Evolutionary conservation across 176 grass and related monocot genomes (phyloP).

Genomic region (Juncus inflexus): DNA sequence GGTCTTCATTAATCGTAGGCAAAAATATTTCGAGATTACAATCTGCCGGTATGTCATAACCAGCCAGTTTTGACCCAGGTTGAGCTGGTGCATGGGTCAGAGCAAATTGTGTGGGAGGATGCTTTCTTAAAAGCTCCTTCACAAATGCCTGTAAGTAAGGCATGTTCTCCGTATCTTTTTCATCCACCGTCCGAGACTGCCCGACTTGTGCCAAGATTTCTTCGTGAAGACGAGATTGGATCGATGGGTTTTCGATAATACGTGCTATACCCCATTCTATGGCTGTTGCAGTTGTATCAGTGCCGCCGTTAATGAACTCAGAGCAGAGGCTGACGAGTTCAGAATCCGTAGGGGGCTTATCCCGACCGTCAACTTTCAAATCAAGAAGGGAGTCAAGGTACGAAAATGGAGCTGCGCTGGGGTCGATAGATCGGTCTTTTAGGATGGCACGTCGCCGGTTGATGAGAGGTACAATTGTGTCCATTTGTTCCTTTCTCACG

Average conservation of each 20-base stretch:
- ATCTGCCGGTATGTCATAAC: slow-evolving; percentile 73
- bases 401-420: slow-evolving; percentile 61
- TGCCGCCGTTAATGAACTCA: slow-evolving; percentile 83
- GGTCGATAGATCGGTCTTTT: slow-evolving; percentile 19
- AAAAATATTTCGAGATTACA: slow-evolving; percentile 85
- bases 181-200: slow-evolving; percentile 49
- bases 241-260: slow-evolving; percentile 58
- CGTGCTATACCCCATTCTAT: slow-evolving; percentile 89
- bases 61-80: slow-evolving; percentile 45
- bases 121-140: slow-evolving; percentile 92
- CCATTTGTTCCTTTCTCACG: slow-evolving; percentile 58
- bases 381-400: slow-evolving; percentile 88
- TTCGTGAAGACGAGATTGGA: slow-evolving; percentile 53
- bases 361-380: slow-evolving; percentile 51
- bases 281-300: slow-evolving; percentile 84
- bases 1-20: slow-evolving; percentile 71
- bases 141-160: slow-evolving; percentile 87
- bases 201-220: slow-evolving; percentile 54
- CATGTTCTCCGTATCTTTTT: slow-evolving; percentile 71
- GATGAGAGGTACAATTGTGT: slow-evolving; percentile 63
- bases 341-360: slow-evolving; percentile 28
- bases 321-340: slow-evolving; percentile 80
- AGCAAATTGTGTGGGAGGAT: slow-evolving; percentile 88
- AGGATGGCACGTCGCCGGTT: slow-evolving; percentile 55
- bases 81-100: slow-evolving; percentile 66